Base-by-base conservation (phyloP, 148 eudicot species). In the Spergularia bocconei region DNA sequence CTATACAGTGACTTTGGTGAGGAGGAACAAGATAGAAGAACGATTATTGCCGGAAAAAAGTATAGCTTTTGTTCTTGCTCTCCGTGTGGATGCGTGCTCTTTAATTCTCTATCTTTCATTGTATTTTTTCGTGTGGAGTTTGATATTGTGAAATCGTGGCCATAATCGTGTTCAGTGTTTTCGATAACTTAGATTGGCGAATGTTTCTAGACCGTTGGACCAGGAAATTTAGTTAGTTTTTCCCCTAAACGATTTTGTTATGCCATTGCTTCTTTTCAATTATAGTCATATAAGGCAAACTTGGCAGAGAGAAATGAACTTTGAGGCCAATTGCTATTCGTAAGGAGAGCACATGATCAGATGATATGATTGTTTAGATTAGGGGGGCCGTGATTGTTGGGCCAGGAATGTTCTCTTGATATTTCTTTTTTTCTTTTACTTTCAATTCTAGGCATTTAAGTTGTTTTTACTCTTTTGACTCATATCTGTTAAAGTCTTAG, bases 11-110 rank as follows among this genome's bases (percentile, higher is more conserved):
- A 70, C 20, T 83, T 61, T 64, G 76, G 73, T 15, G 91, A 77
- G 76, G 86, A 78, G 69, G 85, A 83, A 41, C 83, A 77, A 47
- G 81, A 77, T 10, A 72, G 65, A 38, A 69, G 75, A 72, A 68
- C 72, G 48, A 67, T 44, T 44, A 44, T 86, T 73, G 63, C 75
- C 14, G 82, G 75, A 65, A 90, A 88, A 76, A 92, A 84, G 98
- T 94, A 85, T 58, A 29, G 19, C 62, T 17, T 75, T 55, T 60
- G 60, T 3, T 14, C 20, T 66, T 47, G 51, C 7, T 41, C 44
- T 41, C 44, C 44, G 2, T 41, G 44, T 41, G 8, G 6, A 41
- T 41, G 8, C 8, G 44, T 41, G 44, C 6, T 44, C 41, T 64
- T 3, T 68, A 29, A 29, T 29, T 29, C 1, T 29, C 1, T 29